These are phyloP conservation scores for Lachnellula hyalina DNA, from an alignment of 2,329 filamentous ascomycete genomes.

Conservation along the genomic window DNA sequence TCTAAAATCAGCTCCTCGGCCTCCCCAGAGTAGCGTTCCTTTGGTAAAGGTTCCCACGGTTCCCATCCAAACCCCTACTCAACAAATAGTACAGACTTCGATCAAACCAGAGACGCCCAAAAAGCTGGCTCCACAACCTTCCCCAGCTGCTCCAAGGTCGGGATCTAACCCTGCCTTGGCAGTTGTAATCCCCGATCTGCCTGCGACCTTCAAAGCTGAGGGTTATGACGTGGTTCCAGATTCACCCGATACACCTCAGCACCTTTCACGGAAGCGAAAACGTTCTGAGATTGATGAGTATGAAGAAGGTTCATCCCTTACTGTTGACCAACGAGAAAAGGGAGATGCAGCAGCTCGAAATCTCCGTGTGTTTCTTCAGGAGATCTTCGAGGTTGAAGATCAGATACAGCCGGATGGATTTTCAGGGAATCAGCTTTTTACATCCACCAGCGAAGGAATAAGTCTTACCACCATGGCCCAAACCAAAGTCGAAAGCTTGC, in stretches of 20 bases:
- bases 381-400: slow-evolving; percentile 74
- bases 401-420: slow-evolving; percentile 48
- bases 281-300: slow-evolving; percentile 45
- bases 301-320: slow-evolving; percentile 53
- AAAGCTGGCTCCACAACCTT: slow-evolving; percentile 1
- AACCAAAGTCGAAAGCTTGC: slow-evolving; percentile 63
- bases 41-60: neutral
- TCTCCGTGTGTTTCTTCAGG: slow-evolving; percentile 63
- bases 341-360: slow-evolving; percentile 68
- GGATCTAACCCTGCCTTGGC: slow-evolving; percentile 16
- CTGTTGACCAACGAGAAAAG: slow-evolving; percentile 75
- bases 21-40: too few relatives aligned
- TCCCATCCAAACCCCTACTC: slow-evolving; percentile 1
- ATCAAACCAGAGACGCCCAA: neutral
- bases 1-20: neutral
- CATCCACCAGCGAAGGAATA: slow-evolving; percentile 54
- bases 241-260: slow-evolving; percentile 23
- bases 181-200: slow-evolving; percentile 24
- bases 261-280: slow-evolving; percentile 43
- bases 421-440: slow-evolving; percentile 41
- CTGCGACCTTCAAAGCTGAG: slow-evolving; percentile 21
- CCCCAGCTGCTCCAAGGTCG: slow-evolving; percentile 1
- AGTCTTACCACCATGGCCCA: slow-evolving; percentile 64
- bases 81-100: slow-evolving; percentile 8
- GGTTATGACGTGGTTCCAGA: slow-evolving; percentile 27